Evolutionary conservation across 306 rosid genomes (phyloP), one percentile per base, ranked within the genome.

Genomic region (Canavalia gladiata): DNA sequence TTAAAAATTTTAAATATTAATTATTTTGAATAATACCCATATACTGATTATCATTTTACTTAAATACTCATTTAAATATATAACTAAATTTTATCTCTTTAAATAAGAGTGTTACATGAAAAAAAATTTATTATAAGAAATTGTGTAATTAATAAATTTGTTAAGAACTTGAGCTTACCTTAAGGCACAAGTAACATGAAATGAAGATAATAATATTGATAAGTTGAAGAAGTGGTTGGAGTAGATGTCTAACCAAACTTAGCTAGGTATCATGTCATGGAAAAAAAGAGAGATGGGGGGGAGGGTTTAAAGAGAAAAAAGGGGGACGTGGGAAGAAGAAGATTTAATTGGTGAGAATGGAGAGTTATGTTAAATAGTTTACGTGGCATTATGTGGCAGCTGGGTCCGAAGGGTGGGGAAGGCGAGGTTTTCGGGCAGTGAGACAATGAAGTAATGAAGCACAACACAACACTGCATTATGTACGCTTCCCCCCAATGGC

Each of bases 401-500:
- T 70, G 80, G 82, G 75, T 29, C 50, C 65, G 0, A 31, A 41
- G 28, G 49, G 28, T 63, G 39, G 54, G 41, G 41, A 37, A 37
- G 41, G 41, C 41, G 4, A 2, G 51, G 78, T 78, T 58, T 42
- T 58, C 29, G 74, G 43, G 72, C 46, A 29, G 77, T 42, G 82
- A 59, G 87, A 68, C 84, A 74, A 74, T 43, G 42, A 64, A 67
- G 86, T 70, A 72, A 69, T 69, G 69, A 62, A 39, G 74, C 84
- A 42, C 58, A 72, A 77, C 54, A 81, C 55, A 81, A 72, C 77
- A 85, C 31, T 77, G 58, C 84, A 72, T 58, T 72, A 55, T 62
- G 66, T 18, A 75, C 47, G 64, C 54, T 60, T 57, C 90, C 87
- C 87, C 82, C 80, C 55, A 45, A 43, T 43, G 47, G 86, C 57